A percentile compares a stretch with the other conserved stretches of the same genome.
phyloP scores from a whole-genome alignment of 176 grass and related monocot genomes.

The Triticum turgidum region DNA sequence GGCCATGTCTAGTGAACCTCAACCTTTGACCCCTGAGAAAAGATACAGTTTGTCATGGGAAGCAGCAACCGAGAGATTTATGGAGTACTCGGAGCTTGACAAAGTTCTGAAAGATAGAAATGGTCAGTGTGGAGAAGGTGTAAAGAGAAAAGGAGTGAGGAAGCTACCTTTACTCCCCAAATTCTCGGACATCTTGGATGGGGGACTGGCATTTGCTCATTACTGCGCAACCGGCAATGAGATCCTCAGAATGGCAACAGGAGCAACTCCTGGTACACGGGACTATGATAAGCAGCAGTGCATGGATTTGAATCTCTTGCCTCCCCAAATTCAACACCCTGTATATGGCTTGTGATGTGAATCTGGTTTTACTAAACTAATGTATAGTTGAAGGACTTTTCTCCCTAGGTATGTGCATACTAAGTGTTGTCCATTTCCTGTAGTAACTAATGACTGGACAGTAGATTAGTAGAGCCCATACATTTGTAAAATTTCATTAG shows the following conservation, averaged over 20 bases:
- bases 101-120: slow-evolving; percentile 60
- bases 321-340: slow-evolving; percentile 58
- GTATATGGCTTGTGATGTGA: slow-evolving; percentile 55
- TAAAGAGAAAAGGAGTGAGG: slow-evolving; percentile 31
- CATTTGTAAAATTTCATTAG: slow-evolving; percentile 11
- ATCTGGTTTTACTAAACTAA: background rate
- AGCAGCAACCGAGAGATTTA: slow-evolving; percentile 85
- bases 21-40: slow-evolving; percentile 70
- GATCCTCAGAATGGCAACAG: slow-evolving; percentile 71
- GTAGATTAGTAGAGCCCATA: background rate
- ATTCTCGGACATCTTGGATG: slow-evolving; percentile 61
- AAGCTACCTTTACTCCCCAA: slow-evolving; percentile 50
- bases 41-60: slow-evolving; percentile 87
- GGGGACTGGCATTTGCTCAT: slow-evolving; percentile 77
- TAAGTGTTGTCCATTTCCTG: slow-evolving; percentile 2
- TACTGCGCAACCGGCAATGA: slow-evolving; percentile 76
- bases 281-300: slow-evolving; percentile 77
- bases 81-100: slow-evolving; percentile 80
- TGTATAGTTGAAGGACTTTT: slow-evolving; percentile 33
- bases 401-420: slow-evolving; percentile 37
- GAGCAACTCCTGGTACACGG: slow-evolving; percentile 78
- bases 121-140: background rate
- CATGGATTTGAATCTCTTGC: slow-evolving; percentile 76
- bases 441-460: background rate
- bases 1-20: slow-evolving; percentile 69